Percentiles rank a stretch among this genome's conserved stretches.
phyloP scores from a whole-genome alignment of 2,329 filamentous ascomycete species.

The Aspergillus quadrilineatus region DNA sequence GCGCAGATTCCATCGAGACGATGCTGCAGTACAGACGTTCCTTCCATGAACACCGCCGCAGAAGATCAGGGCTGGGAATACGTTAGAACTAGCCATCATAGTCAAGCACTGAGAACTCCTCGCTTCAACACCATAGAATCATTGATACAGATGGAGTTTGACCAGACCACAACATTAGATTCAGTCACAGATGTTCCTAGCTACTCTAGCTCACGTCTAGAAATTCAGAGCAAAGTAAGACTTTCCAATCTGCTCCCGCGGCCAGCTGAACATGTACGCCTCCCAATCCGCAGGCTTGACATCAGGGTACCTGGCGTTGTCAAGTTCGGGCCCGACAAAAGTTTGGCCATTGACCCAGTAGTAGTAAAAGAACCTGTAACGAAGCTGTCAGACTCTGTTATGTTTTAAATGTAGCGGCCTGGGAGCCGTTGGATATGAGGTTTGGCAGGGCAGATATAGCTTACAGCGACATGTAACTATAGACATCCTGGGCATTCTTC shows the following conservation, averaged over 20 bases:
- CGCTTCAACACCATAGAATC: too few species aligned
- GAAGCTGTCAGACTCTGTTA: background rate
- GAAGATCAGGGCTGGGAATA: too few species aligned
- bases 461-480: constrained; percentile 18
- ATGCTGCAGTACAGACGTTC: constrained; percentile 15
- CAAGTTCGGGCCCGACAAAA: constrained; percentile 9
- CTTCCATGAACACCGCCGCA: too few species aligned
- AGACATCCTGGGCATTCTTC: constrained; percentile 17
- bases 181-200: too few species aligned
- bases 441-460: background rate
- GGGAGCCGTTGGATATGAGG: too few species aligned
- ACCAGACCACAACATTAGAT: too few species aligned
- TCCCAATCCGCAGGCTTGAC: background rate
- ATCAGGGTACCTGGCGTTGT: constrained; percentile 5
- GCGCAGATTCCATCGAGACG: background rate
- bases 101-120: too few species aligned
- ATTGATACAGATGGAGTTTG: too few species aligned
- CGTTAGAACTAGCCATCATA: too few species aligned
- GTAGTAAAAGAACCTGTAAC: constrained; percentile 19
- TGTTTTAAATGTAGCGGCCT: too few species aligned
- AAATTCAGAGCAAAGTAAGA: constrained; percentile 1
- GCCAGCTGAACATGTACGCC: background rate
- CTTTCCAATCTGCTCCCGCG: background rate
- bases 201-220: background rate
- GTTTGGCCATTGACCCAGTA: constrained; percentile 21